Evolutionary conservation across 192 early-diverging fungal species (phyloP).

Genomic region (Coemansia sp.): DNA sequence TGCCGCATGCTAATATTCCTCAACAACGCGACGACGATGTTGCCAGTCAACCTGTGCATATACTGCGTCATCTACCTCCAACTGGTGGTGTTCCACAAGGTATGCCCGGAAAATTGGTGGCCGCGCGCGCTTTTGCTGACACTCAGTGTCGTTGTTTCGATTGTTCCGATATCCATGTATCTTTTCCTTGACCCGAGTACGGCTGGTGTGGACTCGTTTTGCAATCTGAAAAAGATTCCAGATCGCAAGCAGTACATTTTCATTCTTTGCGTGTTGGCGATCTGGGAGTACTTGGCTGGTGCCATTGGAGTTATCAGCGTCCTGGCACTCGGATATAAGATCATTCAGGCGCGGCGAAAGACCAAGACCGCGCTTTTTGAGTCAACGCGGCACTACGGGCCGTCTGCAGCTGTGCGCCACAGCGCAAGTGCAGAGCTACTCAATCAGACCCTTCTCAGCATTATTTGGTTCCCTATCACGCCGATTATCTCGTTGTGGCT

Average conservation of each 20-base stretch:
- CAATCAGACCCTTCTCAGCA: conserved; percentile 20
- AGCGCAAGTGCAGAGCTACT: conserved; percentile 14
- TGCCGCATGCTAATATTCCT: conserved; percentile 27
- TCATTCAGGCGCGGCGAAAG: conserved; percentile 17
- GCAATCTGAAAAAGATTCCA: neutral
- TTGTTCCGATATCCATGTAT: conserved; percentile 18
- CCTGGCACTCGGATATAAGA: conserved; percentile 4
- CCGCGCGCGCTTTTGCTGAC: conserved; percentile 21
- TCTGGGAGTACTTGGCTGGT: conserved; percentile 33
- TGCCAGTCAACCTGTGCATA: conserved; percentile 21
- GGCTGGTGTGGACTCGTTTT: conserved; percentile 2
- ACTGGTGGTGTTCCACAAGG: conserved; percentile 35
- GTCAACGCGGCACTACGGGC: conserved; percentile 10
- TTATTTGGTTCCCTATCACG: conserved; percentile 41
- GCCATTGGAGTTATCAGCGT: conserved; percentile 27
- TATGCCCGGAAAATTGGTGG: conserved; percentile 21
- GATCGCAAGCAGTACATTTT: conserved; percentile 12
- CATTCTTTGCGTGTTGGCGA: neutral
- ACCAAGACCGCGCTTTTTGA: conserved; percentile 7
- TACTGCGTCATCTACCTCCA: conserved; percentile 46
- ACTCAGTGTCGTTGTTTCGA: conserved; percentile 1
- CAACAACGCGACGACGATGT: conserved; percentile 7
- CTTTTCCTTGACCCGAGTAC: conserved; percentile 8
- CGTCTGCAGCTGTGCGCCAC: neutral
- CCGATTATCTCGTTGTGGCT: conserved; percentile 41